These are phyloP conservation scores for Fimicolochytrium jonesii DNA, from an alignment of 192 early-diverging fungal species.

Conservation along the genomic window DNA sequence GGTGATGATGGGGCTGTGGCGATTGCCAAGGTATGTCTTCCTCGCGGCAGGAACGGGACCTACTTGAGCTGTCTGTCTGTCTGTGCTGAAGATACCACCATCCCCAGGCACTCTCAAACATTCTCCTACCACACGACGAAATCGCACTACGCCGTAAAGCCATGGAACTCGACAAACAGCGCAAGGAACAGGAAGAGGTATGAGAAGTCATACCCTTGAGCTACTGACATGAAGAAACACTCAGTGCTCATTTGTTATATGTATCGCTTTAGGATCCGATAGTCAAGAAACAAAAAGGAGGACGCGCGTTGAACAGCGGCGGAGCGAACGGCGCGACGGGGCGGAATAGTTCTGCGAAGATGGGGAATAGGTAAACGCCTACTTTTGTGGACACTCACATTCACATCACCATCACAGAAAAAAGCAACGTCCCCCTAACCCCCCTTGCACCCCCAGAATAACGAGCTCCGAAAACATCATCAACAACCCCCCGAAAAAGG, in stretches of 20 bases:
- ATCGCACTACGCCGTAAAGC: conserved; percentile 33
- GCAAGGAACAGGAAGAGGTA: conserved; percentile 50
- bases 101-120: conserved; percentile 39
- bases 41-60: too few species aligned
- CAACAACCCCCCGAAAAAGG: conserved; percentile 1
- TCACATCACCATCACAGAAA: too few species aligned
- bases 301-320: conserved; percentile 5
- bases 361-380: too few species aligned
- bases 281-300: conserved; percentile 36
- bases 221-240: too few species aligned
- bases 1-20: conserved; percentile 44
- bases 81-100: neutral
- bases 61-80: too few species aligned
- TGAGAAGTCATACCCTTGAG: too few species aligned
- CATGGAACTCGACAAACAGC: conserved; percentile 40
- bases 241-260: too few species aligned
- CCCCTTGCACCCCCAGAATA: conserved; percentile 1
- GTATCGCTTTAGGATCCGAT: conserved; percentile 35
- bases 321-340: conserved; percentile 3
- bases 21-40: conserved; percentile 39
- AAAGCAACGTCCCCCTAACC: too few species aligned
- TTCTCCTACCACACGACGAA: conserved; percentile 38
- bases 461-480: conserved; percentile 33
- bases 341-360: conserved; percentile 21
- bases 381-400: too few species aligned